phyloP scores from a whole-genome alignment of 2,329 filamentous ascomycete species.

The Epichloe coenophiala region DNA sequence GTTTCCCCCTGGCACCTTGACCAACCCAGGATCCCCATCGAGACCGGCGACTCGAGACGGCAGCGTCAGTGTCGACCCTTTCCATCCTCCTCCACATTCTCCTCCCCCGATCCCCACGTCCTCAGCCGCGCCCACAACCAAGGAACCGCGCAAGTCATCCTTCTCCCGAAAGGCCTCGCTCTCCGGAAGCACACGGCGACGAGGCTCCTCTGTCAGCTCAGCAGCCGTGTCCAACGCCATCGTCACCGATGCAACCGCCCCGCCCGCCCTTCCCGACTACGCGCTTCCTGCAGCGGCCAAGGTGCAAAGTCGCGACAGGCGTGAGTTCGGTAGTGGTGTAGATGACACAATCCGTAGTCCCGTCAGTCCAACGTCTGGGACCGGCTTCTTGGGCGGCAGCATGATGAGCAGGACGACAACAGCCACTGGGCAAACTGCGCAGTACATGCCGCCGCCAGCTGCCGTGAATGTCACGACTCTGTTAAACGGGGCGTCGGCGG shows the following conservation, averaged over 20 bases:
- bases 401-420: conserved; percentile 7
- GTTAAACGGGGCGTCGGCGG: conserved; percentile 3
- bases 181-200: conserved; percentile 30
- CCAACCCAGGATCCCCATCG: conserved; percentile 14
- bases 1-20: conserved; percentile 19
- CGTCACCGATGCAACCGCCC: conserved; percentile 32
- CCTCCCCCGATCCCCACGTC: conserved; percentile 9
- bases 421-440: conserved; percentile 2
- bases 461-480: conserved; percentile 3
- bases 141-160: conserved; percentile 35
- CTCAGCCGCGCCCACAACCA: conserved; percentile 7
- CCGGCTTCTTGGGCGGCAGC: conserved; percentile 2
- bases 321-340: conserved; percentile 2
- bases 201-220: conserved; percentile 21
- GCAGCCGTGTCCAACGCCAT: conserved; percentile 24
- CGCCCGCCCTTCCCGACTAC: conserved; percentile 41
- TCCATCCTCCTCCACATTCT: conserved; percentile 4
- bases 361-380: conserved; percentile 8
- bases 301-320: conserved; percentile 16
- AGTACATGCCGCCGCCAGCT: conserved; percentile 10
- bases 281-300: conserved; percentile 36
- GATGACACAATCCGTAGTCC: conserved; percentile 7
- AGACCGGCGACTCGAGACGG: conserved; percentile 25
- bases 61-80: conserved; percentile 9
- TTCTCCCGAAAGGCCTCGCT: conserved; percentile 42